phyloP scores from a whole-genome alignment of 805 yeast genomes.

The Hanseniaspora mollemarum region DNA sequence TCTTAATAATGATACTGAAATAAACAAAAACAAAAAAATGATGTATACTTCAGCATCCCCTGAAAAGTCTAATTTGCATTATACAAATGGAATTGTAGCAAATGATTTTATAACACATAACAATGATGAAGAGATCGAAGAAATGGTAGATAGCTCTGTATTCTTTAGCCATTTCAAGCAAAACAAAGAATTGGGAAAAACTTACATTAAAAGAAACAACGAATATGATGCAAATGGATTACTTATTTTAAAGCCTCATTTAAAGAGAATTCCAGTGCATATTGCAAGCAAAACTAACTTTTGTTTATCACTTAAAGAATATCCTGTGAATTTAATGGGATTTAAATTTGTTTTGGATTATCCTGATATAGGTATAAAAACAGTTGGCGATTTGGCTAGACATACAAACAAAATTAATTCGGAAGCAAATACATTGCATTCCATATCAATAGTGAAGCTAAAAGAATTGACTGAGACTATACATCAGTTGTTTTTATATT shows the following conservation, averaged over 20 bases:
- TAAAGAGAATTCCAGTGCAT: not conserved
- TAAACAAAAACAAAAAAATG: not conserved
- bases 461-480: not conserved
- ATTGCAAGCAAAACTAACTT: not conserved
- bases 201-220: not conserved
- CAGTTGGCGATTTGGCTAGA: not conserved
- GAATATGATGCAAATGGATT: not conserved
- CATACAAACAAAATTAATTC: not conserved
- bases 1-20: not conserved
- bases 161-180: not conserved
- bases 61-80: too few relatives aligned
- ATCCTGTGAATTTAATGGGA: not conserved
- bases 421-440: not conserved
- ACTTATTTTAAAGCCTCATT: not conserved
- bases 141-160: not conserved
- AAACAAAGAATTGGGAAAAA: not conserved
- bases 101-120: too few relatives aligned
- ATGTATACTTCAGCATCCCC: not conserved
- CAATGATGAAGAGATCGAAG: not conserved
- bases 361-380: conserved; percentile 2
- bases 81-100: too few relatives aligned
- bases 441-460: not conserved
- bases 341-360: not conserved
- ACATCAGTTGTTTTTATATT: not conserved
- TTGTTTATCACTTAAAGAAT: not conserved